Percentiles rank a stretch among this genome's conserved stretches.
These are phyloP conservation scores for Pleurotus eryngii DNA, from an alignment of 768 basidiomycete species.

Conservation along the genomic window DNA sequence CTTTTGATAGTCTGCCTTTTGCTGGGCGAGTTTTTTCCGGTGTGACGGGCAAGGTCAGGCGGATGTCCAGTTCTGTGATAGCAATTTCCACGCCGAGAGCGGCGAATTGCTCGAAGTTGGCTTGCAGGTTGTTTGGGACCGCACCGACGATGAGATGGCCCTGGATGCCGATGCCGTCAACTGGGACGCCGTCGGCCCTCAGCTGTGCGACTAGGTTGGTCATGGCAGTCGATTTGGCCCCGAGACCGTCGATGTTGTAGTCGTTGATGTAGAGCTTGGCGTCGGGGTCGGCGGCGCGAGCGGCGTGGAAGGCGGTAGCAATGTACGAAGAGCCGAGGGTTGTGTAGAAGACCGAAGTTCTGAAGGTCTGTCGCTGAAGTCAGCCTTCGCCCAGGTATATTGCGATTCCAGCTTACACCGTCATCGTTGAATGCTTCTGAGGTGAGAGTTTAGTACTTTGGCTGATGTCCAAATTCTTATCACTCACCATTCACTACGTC, in stretches of 20 bases:
- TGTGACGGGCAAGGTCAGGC: slow-evolving; percentile 54
- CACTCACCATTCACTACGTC: slow-evolving; percentile 48
- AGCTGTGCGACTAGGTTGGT: slow-evolving; percentile 48
- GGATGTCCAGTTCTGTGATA: slow-evolving; percentile 66
- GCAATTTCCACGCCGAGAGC: slow-evolving; percentile 65
- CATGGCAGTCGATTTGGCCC: slow-evolving; percentile 55
- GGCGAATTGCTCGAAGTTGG: slow-evolving; percentile 49
- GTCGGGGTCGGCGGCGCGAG: slow-evolving; percentile 49
- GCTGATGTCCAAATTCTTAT: background rate
- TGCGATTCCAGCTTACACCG: slow-evolving; percentile 23
- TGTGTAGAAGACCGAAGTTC: slow-evolving; percentile 49
- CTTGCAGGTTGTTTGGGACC: slow-evolving; percentile 44
- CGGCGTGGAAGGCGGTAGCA: slow-evolving; percentile 47
- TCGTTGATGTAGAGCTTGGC: slow-evolving; percentile 48
- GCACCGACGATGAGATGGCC: slow-evolving; percentile 57
- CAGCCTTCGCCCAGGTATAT: background rate
- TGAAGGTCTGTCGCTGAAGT: slow-evolving; percentile 33
- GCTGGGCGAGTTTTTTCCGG: slow-evolving; percentile 45
- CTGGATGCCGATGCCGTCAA: slow-evolving; percentile 63
- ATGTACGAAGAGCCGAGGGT: slow-evolving; percentile 49
- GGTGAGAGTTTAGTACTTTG: too few relatives aligned
- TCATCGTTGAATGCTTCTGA: slow-evolving; percentile 58
- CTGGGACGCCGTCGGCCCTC: slow-evolving; percentile 42
- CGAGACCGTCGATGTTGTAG: slow-evolving; percentile 35
- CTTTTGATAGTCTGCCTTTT: slow-evolving; percentile 54